A percentile compares a stretch with the other conserved stretches of the same genome.
Conservation (phyloP, 345 rosid species). For the Erucastrum elatum region DNA sequence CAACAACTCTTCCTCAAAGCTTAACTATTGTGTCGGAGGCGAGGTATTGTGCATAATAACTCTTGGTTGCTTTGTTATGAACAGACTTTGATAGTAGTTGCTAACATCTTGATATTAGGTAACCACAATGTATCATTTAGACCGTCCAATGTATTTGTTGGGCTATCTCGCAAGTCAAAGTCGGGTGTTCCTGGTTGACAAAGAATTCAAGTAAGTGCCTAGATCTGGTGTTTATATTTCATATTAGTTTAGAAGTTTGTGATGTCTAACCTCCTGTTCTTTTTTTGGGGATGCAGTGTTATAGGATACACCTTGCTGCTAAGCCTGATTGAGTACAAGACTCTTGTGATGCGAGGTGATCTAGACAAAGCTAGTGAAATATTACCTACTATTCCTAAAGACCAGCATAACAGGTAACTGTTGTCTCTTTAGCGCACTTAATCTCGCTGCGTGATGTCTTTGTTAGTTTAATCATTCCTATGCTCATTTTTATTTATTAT, state of each 20-base stretch:
- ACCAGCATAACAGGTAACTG: constrained; percentile 74
- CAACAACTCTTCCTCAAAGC: constrained; percentile 96
- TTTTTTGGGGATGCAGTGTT: constrained; percentile 50
- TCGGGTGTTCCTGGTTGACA: constrained; percentile 95
- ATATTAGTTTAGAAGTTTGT: constrained; percentile 20
- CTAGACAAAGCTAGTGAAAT: constrained; percentile 73
- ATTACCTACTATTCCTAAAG: constrained; percentile 83
- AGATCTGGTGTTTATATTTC: constrained; percentile 13
- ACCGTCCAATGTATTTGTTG: constrained; percentile 98
- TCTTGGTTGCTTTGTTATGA: constrained; percentile 28
- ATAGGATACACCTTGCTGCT: constrained; percentile 81
- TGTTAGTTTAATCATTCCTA: not conserved
- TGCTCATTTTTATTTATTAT: not conserved
- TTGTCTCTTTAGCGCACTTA: not conserved
- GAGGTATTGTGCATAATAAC: constrained; percentile 57
- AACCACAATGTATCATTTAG: constrained; percentile 97
- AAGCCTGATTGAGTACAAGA: constrained; percentile 91
- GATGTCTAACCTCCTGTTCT: constrained; percentile 12
- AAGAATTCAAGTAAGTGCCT: constrained; percentile 87
- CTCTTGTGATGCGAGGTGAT: constrained; percentile 96
- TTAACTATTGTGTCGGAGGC: constrained; percentile 98
- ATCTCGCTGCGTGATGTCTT: constrained; percentile 3
- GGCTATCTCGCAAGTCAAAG: constrained; percentile 98
- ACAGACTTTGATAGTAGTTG: not conserved
- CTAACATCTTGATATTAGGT: constrained; percentile 49